Evolutionary conservation across 2,329 filamentous ascomycete species (phyloP), one percentile per base, ranked within the genome.

Genomic region (Chaetomium strumarium): DNA sequence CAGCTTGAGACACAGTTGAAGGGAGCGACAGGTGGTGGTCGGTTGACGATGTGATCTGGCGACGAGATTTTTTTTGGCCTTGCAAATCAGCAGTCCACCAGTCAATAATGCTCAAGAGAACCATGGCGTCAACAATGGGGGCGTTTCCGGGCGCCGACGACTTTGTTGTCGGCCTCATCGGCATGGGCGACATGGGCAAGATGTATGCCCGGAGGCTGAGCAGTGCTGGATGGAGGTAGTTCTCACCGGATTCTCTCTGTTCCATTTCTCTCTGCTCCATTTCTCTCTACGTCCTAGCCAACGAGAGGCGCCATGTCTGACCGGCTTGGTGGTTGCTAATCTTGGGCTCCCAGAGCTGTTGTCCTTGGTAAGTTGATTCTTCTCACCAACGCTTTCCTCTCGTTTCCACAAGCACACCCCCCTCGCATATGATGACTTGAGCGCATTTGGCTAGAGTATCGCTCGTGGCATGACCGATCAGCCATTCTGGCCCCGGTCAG

Each of bases 401-500:
- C 37, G 39, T 53, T 45, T 44, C 41, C 70, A 69, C 47, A 45
- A 49, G 38, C 46, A 54, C 56, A 53, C 52, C 51, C 55, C n/a
- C 59, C 65, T 65, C 69, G 70, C 70, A 69, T 30, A 90, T 95
- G 92, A 97, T 97, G 92, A 97, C 92, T 90, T 92, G 92, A 97
- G 92, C 91, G 92, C 92, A 97, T 97, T 97, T 97, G 92, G 92
- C 92, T 97, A 90, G 92, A 97, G 92, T 80, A 95, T 90, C 83
- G 83, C 76, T 72, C 75, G 77, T 75, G 73, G 75, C 68, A 71
- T 65, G 72, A 72, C 75, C 75, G 76, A 76, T 72, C 75, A 72
- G 77, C 85, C 87, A 84, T 96, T 86, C 80, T 92, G 89, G 86
- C 77, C 72, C 75, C 74, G 73, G 74, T 64, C 33, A 67, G 67